Conservation (phyloP, 2,329 filamentous ascomycete genomes). For the Diplodia corticola region DNA sequence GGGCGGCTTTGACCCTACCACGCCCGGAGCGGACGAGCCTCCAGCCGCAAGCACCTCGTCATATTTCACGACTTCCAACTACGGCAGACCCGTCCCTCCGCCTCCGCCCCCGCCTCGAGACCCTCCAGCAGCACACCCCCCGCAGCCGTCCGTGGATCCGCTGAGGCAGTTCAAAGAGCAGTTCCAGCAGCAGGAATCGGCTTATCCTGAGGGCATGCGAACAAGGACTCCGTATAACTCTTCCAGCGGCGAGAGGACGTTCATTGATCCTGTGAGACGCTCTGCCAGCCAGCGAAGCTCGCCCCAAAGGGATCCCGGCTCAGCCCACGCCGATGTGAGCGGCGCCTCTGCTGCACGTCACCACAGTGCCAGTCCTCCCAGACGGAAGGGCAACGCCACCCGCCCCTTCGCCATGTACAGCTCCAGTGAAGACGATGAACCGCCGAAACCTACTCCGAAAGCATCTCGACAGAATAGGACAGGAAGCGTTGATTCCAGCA, state of each 20-base stretch:
- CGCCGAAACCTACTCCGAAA: not conserved
- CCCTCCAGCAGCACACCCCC: conserved; percentile 24
- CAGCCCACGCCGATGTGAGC: conserved; percentile 24
- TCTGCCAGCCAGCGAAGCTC: conserved; percentile 57
- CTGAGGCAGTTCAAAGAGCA: conserved; percentile 37
- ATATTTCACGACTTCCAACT: conserved; percentile 41
- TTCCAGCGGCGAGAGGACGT: conserved; percentile 57
- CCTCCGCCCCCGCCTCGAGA: conserved; percentile 19
- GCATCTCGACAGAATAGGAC: not conserved
- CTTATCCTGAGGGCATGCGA: conserved; percentile 49
- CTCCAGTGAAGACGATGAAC: conserved; percentile 19
- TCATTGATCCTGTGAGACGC: conserved; percentile 54
- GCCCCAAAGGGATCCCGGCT: conserved; percentile 32
- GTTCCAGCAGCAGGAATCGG: conserved; percentile 33
- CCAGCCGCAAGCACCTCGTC: conserved; percentile 55
- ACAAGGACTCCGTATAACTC: conserved; percentile 56
- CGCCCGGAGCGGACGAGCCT: conserved; percentile 60
- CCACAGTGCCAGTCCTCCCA: conserved; percentile 21
- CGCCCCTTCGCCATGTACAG: conserved; percentile 23
- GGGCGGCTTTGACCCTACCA: conserved; percentile 60
- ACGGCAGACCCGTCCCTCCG: conserved; percentile 30
- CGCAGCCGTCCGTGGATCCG: conserved; percentile 43
- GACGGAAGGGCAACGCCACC: conserved; percentile 22
- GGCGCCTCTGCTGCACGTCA: not conserved
- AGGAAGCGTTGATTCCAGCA: not conserved